Percentiles rank a stretch among this genome's conserved stretches.
Evolutionary conservation across 176 grass and related monocot species (phyloP).

Genomic region (Lolium perenne): DNA sequence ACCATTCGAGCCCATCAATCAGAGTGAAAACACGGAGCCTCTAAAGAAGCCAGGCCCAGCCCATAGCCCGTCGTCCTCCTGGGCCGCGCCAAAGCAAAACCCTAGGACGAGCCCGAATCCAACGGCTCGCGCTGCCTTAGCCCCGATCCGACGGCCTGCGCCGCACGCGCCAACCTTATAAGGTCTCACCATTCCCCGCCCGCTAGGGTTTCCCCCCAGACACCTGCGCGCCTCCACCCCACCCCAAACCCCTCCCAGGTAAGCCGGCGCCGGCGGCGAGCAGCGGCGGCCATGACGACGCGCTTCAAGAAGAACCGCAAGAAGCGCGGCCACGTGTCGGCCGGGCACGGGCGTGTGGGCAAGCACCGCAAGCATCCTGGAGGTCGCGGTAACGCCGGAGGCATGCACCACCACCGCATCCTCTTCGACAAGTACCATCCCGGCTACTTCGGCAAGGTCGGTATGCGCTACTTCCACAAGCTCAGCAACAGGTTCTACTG

Average conservation of each 20-base stretch:
- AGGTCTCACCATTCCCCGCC: not conserved
- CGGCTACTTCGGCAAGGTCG: slow-evolving; percentile 90
- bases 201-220: slow-evolving; percentile 46
- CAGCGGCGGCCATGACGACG: slow-evolving; percentile 70
- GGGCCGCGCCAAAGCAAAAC: slow-evolving; percentile 2
- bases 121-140: not conserved
- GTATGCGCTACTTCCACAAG: slow-evolving; percentile 96
- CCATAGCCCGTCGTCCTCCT: not conserved
- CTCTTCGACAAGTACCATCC: slow-evolving; percentile 99
- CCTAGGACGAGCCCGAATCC: slow-evolving; percentile 36
- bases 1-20: not conserved
- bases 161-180: slow-evolving; percentile 2
- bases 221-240: slow-evolving; percentile 32
- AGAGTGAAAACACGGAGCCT: too few species aligned
- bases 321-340: slow-evolving; percentile 91
- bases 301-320: slow-evolving; percentile 93
- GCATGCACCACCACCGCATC: slow-evolving; percentile 98
- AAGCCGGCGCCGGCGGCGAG: slow-evolving; percentile 43
- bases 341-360: slow-evolving; percentile 85
- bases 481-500: slow-evolving; percentile 87
- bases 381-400: slow-evolving; percentile 89
- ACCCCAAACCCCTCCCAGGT: slow-evolving; percentile 1
- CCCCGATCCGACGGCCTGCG: slow-evolving; percentile 35
- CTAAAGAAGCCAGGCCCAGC: not conserved
- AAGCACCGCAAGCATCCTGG: slow-evolving; percentile 98